phyloP scores from a whole-genome alignment of 495 filamentous ascomycete genomes.

The Lasiosphaeris hirsuta region DNA sequence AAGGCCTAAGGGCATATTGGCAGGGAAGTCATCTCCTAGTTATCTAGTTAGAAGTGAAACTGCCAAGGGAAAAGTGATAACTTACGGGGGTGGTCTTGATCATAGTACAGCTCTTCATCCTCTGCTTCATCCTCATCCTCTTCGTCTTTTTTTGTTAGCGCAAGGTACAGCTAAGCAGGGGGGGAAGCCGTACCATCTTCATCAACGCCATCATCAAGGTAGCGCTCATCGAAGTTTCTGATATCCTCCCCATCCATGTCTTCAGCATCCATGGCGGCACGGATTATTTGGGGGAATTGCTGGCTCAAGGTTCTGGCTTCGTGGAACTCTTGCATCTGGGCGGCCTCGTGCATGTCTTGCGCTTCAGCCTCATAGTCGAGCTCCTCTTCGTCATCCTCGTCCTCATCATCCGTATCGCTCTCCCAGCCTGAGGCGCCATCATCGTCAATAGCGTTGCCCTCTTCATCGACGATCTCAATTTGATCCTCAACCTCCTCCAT shows the following conservation, averaged over 20 bases:
- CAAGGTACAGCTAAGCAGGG: constrained; percentile 13
- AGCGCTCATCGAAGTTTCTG: constrained; percentile 51
- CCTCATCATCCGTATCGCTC: constrained; percentile 56
- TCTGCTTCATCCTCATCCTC: constrained; percentile 73
- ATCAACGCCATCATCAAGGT: constrained; percentile 62
- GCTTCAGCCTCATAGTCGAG: constrained; percentile 47
- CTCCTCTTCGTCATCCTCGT: constrained; percentile 53
- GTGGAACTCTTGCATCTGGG: constrained; percentile 32
- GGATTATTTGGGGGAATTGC: constrained; percentile 52
- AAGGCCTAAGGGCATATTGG: constrained; percentile 37
- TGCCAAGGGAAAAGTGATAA: constrained; percentile 20
- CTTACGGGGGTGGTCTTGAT: constrained; percentile 68
- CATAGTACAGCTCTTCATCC: constrained; percentile 61
- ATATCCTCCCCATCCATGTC: constrained; percentile 54
- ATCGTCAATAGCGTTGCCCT: constrained; percentile 49
- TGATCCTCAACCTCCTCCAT: constrained; percentile 52
- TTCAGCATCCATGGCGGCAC: constrained; percentile 61
- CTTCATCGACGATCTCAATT: constrained; percentile 57
- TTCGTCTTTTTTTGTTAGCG: constrained; percentile 51
- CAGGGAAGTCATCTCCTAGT: constrained; percentile 51
- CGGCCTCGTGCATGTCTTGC: constrained; percentile 39
- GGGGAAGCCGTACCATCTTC: constrained; percentile 52
- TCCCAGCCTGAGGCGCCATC: constrained; percentile 51
- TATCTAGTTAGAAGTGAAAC: constrained; percentile 17
- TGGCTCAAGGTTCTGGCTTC: constrained; percentile 43